A percentile compares a stretch with the other conserved stretches of the same genome.
Evolutionary conservation across 2,329 filamentous ascomycete species (phyloP).

Genomic region (Cercospora sojina): DNA sequence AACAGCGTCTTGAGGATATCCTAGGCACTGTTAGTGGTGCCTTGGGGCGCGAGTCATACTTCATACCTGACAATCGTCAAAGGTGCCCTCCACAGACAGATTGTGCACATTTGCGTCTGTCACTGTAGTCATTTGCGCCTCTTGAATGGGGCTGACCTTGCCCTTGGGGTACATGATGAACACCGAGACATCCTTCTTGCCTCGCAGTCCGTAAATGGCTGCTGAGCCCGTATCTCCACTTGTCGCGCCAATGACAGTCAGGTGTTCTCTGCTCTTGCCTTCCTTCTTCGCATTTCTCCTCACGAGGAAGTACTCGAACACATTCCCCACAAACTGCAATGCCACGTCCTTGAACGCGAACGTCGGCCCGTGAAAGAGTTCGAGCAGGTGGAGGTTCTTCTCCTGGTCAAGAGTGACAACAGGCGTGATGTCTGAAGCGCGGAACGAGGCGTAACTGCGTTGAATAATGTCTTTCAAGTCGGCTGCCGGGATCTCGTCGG

Average conservation of each 20-base stretch:
- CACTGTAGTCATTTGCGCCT: conserved; percentile 96
- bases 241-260: conserved; percentile 84
- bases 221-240: conserved; percentile 89
- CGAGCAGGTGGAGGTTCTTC: conserved; percentile 77
- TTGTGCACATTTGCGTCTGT: conserved; percentile 91
- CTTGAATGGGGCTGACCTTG: conserved; percentile 85
- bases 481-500: conserved; percentile 72
- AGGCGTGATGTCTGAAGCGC: conserved; percentile 73
- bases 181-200: conserved; percentile 95
- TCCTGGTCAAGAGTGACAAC: conserved; percentile 70
- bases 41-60: background rate
- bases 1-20: conserved; percentile 95
- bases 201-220: conserved; percentile 89
- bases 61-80: conserved; percentile 88
- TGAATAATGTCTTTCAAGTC: conserved; percentile 83
- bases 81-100: conserved; percentile 82
- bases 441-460: conserved; percentile 86
- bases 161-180: conserved; percentile 94
- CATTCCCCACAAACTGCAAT: conserved; percentile 90
- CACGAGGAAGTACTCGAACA: conserved; percentile 85
- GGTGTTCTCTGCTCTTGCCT: conserved; percentile 65
- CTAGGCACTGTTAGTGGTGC: conserved; percentile 40
- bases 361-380: conserved; percentile 94
- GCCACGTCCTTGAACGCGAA: conserved; percentile 96
- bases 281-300: conserved; percentile 69